These are phyloP conservation scores for Suillus discolor DNA, from an alignment of 768 basidiomycete genomes.

Conservation along the genomic window DNA sequence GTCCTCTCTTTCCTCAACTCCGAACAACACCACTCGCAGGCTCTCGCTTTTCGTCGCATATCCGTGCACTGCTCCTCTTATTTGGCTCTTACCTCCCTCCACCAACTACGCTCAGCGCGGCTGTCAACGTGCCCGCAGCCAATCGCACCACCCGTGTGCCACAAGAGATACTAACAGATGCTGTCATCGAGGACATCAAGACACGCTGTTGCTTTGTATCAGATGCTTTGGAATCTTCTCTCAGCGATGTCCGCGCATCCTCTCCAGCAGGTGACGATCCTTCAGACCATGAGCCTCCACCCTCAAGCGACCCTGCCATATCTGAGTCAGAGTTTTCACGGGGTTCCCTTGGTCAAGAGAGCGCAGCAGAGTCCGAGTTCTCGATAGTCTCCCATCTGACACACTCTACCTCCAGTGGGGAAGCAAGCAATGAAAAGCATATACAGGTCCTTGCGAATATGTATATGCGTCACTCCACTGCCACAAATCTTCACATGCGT, in stretches of 20 bases:
- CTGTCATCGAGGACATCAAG: conserved; percentile 88
- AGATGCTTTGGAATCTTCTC: conserved; percentile 46
- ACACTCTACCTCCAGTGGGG: conserved; percentile 27
- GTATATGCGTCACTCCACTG: conserved; percentile 77
- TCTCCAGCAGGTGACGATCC: conserved; percentile 35
- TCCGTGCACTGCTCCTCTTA: conserved; percentile 78
- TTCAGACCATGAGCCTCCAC: conserved; percentile 43
- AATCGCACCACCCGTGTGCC: conserved; percentile 72
- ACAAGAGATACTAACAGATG: conserved; percentile 75
- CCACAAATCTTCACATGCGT: conserved; percentile 70
- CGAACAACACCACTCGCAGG: conserved; percentile 89
- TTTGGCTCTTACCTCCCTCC: conserved; percentile 89
- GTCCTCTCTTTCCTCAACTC: conserved; percentile 83
- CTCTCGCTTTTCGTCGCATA: conserved; percentile 73
- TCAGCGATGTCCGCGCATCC: conserved; percentile 35
- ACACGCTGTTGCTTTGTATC: conserved; percentile 90
- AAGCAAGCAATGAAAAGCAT: conserved; percentile 19
- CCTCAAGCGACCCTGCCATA: conserved; percentile 57
- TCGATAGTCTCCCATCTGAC: conserved; percentile 53
- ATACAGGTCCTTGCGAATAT: conserved; percentile 68
- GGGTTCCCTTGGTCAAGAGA: conserved; percentile 49
- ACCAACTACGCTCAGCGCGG: conserved; percentile 66
- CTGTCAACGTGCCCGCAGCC: conserved; percentile 62
- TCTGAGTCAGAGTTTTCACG: conserved; percentile 73
- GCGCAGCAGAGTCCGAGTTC: conserved; percentile 57